phyloP scores from a whole-genome alignment of 1,139 yeast species.

The Diutina catenulata region DNA sequence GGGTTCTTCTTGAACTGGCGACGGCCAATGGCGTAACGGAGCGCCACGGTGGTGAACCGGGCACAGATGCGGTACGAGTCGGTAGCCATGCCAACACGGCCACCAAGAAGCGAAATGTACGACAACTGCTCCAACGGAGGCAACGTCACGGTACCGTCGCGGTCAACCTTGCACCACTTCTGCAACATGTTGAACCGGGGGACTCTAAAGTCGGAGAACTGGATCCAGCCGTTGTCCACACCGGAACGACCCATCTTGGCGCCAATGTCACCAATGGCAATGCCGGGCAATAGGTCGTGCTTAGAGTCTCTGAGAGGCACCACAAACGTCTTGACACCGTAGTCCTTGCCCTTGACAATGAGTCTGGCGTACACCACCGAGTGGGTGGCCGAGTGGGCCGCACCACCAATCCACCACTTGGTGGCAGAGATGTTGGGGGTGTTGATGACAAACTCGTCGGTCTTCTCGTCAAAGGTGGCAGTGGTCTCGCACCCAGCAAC shows the following conservation, averaged over 20 bases:
- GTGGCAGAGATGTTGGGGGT: conserved; percentile 14
- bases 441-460: conserved; percentile 12
- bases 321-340: conserved; percentile 13
- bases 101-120: conserved; percentile 12
- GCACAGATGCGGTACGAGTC: conserved; percentile 12
- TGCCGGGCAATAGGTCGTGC: conserved; percentile 12
- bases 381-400: conserved; percentile 13
- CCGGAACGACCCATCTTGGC: conserved; percentile 13
- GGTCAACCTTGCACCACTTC: conserved; percentile 10
- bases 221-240: conserved; percentile 14
- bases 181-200: conserved; percentile 13
- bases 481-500: conserved; percentile 13
- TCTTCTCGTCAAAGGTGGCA: conserved; percentile 10
- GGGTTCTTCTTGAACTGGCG: conserved; percentile 11
- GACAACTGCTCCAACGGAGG: conserved; percentile 13
- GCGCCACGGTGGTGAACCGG: conserved; percentile 11
- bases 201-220: conserved; percentile 11
- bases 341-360: conserved; percentile 11
- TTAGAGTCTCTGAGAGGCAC: conserved; percentile 12
- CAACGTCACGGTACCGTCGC: conserved; percentile 10
- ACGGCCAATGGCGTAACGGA: conserved; percentile 12
- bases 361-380: conserved; percentile 11
- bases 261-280: conserved; percentile 12
- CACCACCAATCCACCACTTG: conserved; percentile 14
- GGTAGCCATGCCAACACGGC: conserved; percentile 12